Evolutionary conservation across 2,329 filamentous ascomycete genomes (phyloP), one percentile per base, ranked within the genome.

Genomic region (Meredithiella fracta): DNA sequence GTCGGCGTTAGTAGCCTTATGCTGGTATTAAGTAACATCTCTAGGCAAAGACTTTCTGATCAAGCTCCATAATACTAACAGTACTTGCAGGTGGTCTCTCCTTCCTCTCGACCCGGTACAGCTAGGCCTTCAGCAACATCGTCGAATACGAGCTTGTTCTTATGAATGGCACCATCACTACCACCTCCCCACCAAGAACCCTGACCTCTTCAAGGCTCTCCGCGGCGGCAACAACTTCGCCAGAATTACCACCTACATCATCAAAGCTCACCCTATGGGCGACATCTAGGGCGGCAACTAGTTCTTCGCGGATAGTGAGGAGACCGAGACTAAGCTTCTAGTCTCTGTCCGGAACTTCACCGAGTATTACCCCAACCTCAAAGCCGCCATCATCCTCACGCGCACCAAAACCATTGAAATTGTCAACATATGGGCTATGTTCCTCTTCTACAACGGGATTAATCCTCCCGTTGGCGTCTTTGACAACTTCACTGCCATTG

Each of bases 381-480:
- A 63, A 14, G 65, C 65, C 8, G 64, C 64, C 25, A 61, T 69
- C 0, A 60, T 57, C 0, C 51, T 59, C 47, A 37, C 59, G 17
- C 55, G 55, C 38, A 58, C 55, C 25, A 58, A 55, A 58, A 51
- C 52, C 22, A 22, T 50, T 9, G 50, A 31, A 17, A 17, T 38
- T 7, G 49, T 58, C 50, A 70, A 80, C 59, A 57, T 75, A 20
- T 81, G 77, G 76, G 70, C 79, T 57, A 65, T 83, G 58, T 82
- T 82, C 65, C 63, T 79, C 37, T 82, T 80, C 67, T 83, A 82
- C 64, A 76, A 83, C 63, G 80, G 76, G 1, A 70, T 72, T 0
- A 64, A 66, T 53, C 73, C 73, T 0, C 78, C 79, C 8, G 66
- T 69, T 0, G 55, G 64, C 0, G 68, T 70, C 26, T 72, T 69